Percentiles rank a stretch among this genome's conserved stretches.
Conservation (phyloP, 2,329 filamentous ascomycete species). For the Aureobasidium leucospermi region DNA sequence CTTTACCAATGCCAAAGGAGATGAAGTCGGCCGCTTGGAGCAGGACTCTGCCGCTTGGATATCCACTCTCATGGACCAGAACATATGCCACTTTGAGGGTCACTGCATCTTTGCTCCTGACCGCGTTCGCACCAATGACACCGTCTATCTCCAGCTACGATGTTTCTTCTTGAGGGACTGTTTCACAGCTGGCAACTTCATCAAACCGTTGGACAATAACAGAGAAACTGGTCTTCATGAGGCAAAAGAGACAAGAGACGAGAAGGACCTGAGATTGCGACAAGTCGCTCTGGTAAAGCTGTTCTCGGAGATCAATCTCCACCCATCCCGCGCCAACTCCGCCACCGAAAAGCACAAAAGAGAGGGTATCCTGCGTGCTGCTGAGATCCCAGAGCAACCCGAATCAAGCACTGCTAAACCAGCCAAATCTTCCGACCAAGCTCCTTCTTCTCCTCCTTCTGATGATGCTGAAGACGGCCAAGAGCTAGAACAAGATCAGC, state of each 20-base stretch:
- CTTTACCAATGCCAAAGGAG: conserved; percentile 71
- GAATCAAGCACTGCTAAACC: conserved; percentile 45
- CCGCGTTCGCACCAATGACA: conserved; percentile 79
- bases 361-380: conserved; percentile 78
- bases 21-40: conserved; percentile 78
- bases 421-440: conserved; percentile 39
- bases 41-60: conserved; percentile 89
- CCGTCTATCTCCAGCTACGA: conserved; percentile 79
- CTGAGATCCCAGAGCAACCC: conserved; percentile 73
- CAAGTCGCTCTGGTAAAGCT: conserved; percentile 84
- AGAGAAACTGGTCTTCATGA: conserved; percentile 69
- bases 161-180: conserved; percentile 69
- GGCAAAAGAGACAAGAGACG: conserved; percentile 75
- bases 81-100: conserved; percentile 79
- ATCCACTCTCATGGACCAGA: conserved; percentile 83
- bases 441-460: conserved; percentile 47
- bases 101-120: conserved; percentile 86
- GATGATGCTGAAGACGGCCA: conserved; percentile 73
- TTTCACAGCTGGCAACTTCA: conserved; percentile 59
- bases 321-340: conserved; percentile 67
- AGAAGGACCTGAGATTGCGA: conserved; percentile 72
- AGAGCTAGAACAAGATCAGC: conserved; percentile 89
- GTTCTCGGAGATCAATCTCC: conserved; percentile 79
- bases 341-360: conserved; percentile 70
- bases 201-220: conserved; percentile 59